phyloP scores from a whole-genome alignment of 345 rosid species.

The Hibiscus tridactylites region DNA sequence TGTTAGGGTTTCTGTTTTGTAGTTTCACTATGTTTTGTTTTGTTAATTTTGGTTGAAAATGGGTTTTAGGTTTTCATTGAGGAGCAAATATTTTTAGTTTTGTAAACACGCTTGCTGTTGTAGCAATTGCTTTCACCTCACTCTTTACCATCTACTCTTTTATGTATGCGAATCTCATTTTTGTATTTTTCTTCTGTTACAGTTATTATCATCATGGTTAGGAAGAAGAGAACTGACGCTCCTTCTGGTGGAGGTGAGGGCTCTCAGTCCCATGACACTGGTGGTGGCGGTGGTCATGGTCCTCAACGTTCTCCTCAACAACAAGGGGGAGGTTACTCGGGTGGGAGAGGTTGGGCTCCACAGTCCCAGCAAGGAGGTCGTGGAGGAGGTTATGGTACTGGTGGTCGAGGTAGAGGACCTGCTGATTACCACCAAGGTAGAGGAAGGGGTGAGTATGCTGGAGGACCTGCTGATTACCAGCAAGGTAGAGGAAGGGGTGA shows the following conservation, averaged over 20 bases:
- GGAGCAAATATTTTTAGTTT: background rate
- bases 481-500: slow-evolving; percentile 19
- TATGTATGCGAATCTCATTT: background rate
- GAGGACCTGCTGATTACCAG: slow-evolving; percentile 26
- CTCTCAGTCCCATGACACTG: slow-evolving; percentile 50
- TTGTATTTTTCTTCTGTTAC: background rate
- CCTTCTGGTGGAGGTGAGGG: slow-evolving; percentile 57
- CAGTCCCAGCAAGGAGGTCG: too few species aligned
- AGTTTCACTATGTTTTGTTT: too few species aligned
- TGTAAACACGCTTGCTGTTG: background rate
- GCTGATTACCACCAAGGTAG: slow-evolving; percentile 27
- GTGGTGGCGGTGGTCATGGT: slow-evolving; percentile 41
- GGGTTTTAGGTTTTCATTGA: background rate
- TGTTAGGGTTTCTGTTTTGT: background rate
- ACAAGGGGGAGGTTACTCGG: slow-evolving; percentile 15
- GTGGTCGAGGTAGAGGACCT: slow-evolving; percentile 19
- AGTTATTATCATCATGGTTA: slow-evolving; percentile 46
- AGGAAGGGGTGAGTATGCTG: slow-evolving; percentile 23
- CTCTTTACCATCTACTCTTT: too few species aligned
- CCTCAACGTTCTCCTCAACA: slow-evolving; percentile 37
- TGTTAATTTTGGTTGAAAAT: background rate
- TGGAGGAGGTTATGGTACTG: too few species aligned
- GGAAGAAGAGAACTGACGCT: slow-evolving; percentile 63
- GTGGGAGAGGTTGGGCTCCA: too few species aligned
- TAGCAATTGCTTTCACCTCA: too few species aligned